These are phyloP conservation scores for Elsinoe necatrix DNA, from an alignment of 2,329 filamentous ascomycete genomes.

Conservation along the genomic window DNA sequence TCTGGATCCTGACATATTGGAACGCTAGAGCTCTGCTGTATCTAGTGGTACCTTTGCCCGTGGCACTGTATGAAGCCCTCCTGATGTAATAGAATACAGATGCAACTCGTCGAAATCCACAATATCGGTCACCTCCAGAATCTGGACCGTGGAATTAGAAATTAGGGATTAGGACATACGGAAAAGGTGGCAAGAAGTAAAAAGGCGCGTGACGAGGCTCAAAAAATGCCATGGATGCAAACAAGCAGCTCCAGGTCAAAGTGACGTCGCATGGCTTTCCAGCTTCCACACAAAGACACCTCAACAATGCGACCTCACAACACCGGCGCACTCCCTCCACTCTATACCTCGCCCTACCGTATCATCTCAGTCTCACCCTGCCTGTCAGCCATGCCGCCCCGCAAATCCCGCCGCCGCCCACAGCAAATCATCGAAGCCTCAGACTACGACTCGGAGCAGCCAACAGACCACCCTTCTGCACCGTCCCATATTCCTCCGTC, in stretches of 20 bases:
- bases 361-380: conserved; percentile 8
- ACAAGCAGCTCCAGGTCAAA: conserved; percentile 1
- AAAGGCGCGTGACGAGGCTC: conserved; percentile 5
- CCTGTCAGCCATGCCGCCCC: conserved; percentile 1
- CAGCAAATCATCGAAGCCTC: conserved; percentile 26
- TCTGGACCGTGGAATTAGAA: background rate
- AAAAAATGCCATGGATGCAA: background rate
- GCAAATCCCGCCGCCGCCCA: conserved; percentile 6
- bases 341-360: background rate
- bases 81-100: background rate
- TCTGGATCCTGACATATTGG: conserved; percentile 17
- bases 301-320: background rate
- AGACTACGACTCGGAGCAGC: conserved; percentile 45
- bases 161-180: background rate
- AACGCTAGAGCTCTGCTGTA: background rate
- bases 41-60: background rate
- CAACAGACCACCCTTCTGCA: conserved; percentile 24
- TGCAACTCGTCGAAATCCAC: background rate
- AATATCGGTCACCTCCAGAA: background rate
- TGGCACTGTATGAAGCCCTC: background rate
- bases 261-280: conserved; percentile 1
- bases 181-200: background rate
- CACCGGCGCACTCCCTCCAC: background rate
- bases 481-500: conserved; percentile 24
- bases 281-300: background rate